Evolutionary conservation across 768 basidiomycete species (phyloP).

Genomic region (Coprinopsis cinerea): DNA sequence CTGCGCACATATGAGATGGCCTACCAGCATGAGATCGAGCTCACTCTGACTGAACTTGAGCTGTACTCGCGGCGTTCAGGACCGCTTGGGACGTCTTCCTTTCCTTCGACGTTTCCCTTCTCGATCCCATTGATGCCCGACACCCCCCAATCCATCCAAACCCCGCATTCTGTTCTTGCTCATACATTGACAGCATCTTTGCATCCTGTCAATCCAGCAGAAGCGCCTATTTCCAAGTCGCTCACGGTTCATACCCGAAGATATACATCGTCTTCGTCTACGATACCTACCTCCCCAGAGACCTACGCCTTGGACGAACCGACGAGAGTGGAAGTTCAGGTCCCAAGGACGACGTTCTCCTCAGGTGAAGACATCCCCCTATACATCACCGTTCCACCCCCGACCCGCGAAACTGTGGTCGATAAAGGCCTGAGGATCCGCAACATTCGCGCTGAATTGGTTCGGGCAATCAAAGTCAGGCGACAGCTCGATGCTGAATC

Average conservation of each 20-base stretch:
- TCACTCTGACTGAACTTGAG: constrained; percentile 49
- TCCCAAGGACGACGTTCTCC: constrained; percentile 67
- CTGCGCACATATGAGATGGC: constrained; percentile 64
- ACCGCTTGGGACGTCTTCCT: constrained; percentile 15
- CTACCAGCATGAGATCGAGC: constrained; percentile 59
- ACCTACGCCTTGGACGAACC: constrained; percentile 55
- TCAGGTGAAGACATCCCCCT: constrained; percentile 72
- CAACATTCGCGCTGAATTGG: constrained; percentile 76
- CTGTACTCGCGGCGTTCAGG: constrained; percentile 41
- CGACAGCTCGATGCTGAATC: constrained; percentile 30
- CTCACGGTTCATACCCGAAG: constrained; percentile 68
- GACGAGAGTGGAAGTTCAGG: constrained; percentile 59
- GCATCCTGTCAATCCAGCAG: constrained; percentile 38
- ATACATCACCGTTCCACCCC: constrained; percentile 77
- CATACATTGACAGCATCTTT: constrained; percentile 69
- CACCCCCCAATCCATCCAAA: constrained; percentile 78
- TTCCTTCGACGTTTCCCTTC: constrained; percentile 71
- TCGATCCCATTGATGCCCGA: constrained; percentile 74
- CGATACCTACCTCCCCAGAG: constrained; percentile 55
- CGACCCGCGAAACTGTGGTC: constrained; percentile 58
- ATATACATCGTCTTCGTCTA: constrained; percentile 59
- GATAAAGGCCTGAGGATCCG: constrained; percentile 69
- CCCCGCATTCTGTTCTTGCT: constrained; percentile 64
- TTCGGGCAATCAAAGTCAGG: constrained; percentile 57
- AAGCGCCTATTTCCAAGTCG: constrained; percentile 43